A percentile compares a stretch with the other conserved stretches of the same genome.
Evolutionary conservation across 495 filamentous ascomycete genomes (phyloP).

Genomic region (Talaromyces ruber): DNA sequence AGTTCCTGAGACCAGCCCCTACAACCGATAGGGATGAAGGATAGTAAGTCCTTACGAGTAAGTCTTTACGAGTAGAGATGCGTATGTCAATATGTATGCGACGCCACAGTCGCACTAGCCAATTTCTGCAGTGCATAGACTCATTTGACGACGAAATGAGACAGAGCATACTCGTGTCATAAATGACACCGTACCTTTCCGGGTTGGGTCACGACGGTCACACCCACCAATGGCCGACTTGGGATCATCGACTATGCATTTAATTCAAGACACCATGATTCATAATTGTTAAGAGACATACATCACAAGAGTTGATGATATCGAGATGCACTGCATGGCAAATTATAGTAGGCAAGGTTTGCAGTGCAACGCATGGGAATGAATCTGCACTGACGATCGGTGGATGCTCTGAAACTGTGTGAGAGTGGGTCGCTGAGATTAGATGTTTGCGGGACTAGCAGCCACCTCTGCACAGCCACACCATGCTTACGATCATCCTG

Average conservation of each 20-base stretch:
- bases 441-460: neutral
- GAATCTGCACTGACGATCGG: neutral
- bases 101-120: neutral
- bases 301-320: neutral
- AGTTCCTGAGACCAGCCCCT: neutral
- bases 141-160: neutral
- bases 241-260: neutral
- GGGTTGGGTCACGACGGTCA: neutral
- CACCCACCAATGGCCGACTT: neutral
- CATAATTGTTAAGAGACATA: neutral
- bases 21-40: too few species aligned
- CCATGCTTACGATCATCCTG: neutral
- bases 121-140: neutral
- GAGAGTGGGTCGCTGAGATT: neutral
- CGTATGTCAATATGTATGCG: neutral
- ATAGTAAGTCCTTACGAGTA: neutral
- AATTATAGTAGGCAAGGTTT: neutral
- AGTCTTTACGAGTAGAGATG: neutral
- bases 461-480: neutral
- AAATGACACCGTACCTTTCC: neutral
- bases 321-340: neutral
- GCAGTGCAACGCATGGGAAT: neutral
- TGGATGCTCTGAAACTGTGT: neutral
- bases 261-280: neutral
- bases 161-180: neutral